These are phyloP conservation scores for Brettanomyces naardenensis DNA, from an alignment of 805 yeast genomes.

Conservation along the genomic window DNA sequence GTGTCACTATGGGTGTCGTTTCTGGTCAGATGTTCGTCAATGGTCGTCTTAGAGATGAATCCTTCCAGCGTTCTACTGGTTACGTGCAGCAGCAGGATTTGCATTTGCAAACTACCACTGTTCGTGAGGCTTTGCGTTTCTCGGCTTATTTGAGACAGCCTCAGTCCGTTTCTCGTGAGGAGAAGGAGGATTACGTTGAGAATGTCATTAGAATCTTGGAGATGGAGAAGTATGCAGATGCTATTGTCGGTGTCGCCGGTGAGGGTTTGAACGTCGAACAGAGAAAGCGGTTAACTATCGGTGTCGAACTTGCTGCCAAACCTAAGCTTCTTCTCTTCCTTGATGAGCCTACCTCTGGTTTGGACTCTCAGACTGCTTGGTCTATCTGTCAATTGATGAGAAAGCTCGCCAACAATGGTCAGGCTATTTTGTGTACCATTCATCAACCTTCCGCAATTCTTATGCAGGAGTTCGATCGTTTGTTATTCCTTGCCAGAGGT, in stretches of 20 bases:
- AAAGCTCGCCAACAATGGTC: constrained; percentile 44
- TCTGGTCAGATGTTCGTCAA: constrained; percentile 53
- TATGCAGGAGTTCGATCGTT: constrained; percentile 70
- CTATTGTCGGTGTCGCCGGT: constrained; percentile 43
- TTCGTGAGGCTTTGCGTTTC: constrained; percentile 45
- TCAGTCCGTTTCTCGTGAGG: constrained; percentile 29
- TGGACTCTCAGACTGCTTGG: constrained; percentile 56
- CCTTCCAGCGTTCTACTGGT: constrained; percentile 49
- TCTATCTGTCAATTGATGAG: constrained; percentile 47
- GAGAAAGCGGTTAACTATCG: constrained; percentile 46
- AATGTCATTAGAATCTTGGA: constrained; percentile 40
- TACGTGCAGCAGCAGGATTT: constrained; percentile 57
- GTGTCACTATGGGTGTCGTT: constrained; percentile 48
- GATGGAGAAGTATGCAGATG: constrained; percentile 48
- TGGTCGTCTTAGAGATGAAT: constrained; percentile 38
- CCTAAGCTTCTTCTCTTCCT: constrained; percentile 46
- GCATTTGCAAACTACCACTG: constrained; percentile 43
- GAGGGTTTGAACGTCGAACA: constrained; percentile 49
- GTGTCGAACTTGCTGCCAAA: constrained; percentile 49
- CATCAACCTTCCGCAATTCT: constrained; percentile 83
- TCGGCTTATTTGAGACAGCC: constrained; percentile 44
- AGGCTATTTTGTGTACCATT: constrained; percentile 59
- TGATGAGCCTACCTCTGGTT: constrained; percentile 57
- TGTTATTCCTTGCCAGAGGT: constrained; percentile 61
- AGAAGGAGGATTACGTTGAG: constrained; percentile 45